Percentiles rank a stretch among this genome's conserved stretches.
phyloP scores from a whole-genome alignment of 345 rosid genomes.

The Draba incana region DNA sequence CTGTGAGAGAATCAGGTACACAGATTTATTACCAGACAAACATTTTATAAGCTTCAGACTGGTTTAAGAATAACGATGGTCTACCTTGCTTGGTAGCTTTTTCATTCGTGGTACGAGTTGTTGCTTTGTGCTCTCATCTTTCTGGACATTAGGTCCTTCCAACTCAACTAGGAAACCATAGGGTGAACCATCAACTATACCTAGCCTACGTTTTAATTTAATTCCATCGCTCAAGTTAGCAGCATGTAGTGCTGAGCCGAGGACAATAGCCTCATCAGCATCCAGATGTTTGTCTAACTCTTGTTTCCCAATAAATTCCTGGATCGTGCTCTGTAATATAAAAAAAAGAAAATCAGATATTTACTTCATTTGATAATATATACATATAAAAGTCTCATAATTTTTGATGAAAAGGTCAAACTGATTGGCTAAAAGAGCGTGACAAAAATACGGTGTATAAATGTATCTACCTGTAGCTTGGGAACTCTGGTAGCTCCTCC shows the following conservation, averaged over 20 bases:
- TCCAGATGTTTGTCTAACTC: conserved; percentile 95
- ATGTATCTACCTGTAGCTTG: conserved; percentile 81
- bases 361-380: neutral
- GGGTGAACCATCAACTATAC: conserved; percentile 92
- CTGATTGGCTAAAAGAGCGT: conserved; percentile 11
- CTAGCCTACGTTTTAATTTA: conserved; percentile 91
- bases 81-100: conserved; percentile 96
- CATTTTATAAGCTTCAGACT: conserved; percentile 5
- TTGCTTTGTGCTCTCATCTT: conserved; percentile 75
- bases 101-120: conserved; percentile 89
- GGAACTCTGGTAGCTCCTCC: conserved; percentile 99
- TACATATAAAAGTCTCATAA: neutral
- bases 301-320: conserved; percentile 88
- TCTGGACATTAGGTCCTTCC: conserved; percentile 70
- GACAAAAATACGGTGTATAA: conserved; percentile 9
- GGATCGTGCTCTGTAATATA: conserved; percentile 74
- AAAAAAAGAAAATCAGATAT: neutral
- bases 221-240: conserved; percentile 99
- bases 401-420: conserved; percentile 11
- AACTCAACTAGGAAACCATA: conserved; percentile 76
- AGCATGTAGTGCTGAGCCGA: conserved; percentile 90
- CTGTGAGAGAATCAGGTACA: conserved; percentile 50
- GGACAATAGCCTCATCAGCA: conserved; percentile 99
- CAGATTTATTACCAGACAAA: conserved; percentile 30
- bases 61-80: conserved; percentile 7